Percentiles rank a stretch among this genome's conserved stretches.
Conservation (phyloP, 2,329 filamentous ascomycete genomes). For the Falciphora oryzae region DNA sequence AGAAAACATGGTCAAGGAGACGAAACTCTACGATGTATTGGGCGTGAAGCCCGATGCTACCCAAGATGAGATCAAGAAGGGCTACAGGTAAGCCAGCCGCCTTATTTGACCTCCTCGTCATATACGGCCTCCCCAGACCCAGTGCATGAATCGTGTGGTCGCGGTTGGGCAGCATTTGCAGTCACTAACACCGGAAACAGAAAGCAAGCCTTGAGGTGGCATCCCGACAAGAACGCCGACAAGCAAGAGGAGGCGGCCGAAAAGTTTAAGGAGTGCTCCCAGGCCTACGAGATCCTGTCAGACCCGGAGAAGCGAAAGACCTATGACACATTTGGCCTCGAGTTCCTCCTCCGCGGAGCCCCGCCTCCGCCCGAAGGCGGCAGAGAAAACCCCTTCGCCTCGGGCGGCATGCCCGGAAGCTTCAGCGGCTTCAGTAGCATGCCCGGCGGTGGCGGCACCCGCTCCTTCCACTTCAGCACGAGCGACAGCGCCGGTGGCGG, state of each 20-base stretch:
- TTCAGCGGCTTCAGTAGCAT: slow-evolving; percentile 22
- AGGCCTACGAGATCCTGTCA: slow-evolving; percentile 96
- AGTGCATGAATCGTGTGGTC: not conserved
- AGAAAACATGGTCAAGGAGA: slow-evolving; percentile 29
- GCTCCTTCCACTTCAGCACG: slow-evolving; percentile 61
- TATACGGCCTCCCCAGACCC: not conserved
- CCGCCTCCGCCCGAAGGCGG: slow-evolving; percentile 47
- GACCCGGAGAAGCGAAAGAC: slow-evolving; percentile 95
- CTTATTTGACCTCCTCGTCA: not conserved
- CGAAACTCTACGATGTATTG: slow-evolving; percentile 75
- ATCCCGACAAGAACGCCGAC: slow-evolving; percentile 98
- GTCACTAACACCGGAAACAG: slow-evolving; percentile 33
- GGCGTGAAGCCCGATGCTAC: slow-evolving; percentile 71
- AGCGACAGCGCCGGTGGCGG: slow-evolving; percentile 45
- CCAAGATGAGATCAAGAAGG: slow-evolving; percentile 97
- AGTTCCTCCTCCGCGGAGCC: slow-evolving; percentile 74
- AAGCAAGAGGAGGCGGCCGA: slow-evolving; percentile 70
- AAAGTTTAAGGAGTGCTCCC: slow-evolving; percentile 97
- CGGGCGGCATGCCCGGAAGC: slow-evolving; percentile 35
- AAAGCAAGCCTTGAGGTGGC: slow-evolving; percentile 84
- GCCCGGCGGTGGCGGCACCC: slow-evolving; percentile 38
- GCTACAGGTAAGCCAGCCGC: slow-evolving; percentile 61
- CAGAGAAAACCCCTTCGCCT: slow-evolving; percentile 53
- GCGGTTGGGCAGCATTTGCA: not conserved
- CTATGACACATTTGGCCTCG: slow-evolving; percentile 92